These are phyloP conservation scores for Cyberlindnera mississippiensis DNA, from an alignment of 805 yeast species.

Conservation along the genomic window DNA sequence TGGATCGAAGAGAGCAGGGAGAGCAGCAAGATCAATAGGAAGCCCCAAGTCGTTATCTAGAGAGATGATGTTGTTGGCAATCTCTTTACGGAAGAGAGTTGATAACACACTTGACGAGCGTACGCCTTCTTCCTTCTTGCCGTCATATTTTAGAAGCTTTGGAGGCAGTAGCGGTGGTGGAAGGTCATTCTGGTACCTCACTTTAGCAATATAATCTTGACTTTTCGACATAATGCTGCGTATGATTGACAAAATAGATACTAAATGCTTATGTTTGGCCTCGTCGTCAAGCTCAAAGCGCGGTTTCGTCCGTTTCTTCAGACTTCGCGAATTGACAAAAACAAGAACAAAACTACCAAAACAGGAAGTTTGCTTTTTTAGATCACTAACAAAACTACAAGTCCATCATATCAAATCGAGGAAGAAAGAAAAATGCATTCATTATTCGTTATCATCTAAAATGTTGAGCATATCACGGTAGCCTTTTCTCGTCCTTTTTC, in stretches of 20 bases:
- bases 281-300: too few species aligned
- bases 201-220: conserved; percentile 77
- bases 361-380: conserved; percentile 1
- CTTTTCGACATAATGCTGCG: conserved; percentile 38
- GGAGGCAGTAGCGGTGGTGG: conserved; percentile 96
- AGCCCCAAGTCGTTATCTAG: conserved; percentile 66
- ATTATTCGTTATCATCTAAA: conserved; percentile 21
- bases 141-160: conserved; percentile 58
- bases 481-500: conserved; percentile 22
- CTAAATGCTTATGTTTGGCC: background rate
- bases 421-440: background rate
- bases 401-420: background rate
- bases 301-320: too few species aligned
- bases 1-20: conserved; percentile 65
- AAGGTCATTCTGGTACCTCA: conserved; percentile 77
- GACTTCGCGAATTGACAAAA: background rate
- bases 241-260: too few species aligned
- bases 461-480: conserved; percentile 18
- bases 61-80: conserved; percentile 58
- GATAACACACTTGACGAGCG: conserved; percentile 57
- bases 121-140: conserved; percentile 37
- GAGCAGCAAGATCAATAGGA: conserved; percentile 65
- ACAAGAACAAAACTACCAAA: conserved; percentile 1
- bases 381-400: too few species aligned
- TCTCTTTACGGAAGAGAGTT: conserved; percentile 64